phyloP scores from a whole-genome alignment of 1,139 yeast genomes.

The Sugiyamaella pinicola region DNA sequence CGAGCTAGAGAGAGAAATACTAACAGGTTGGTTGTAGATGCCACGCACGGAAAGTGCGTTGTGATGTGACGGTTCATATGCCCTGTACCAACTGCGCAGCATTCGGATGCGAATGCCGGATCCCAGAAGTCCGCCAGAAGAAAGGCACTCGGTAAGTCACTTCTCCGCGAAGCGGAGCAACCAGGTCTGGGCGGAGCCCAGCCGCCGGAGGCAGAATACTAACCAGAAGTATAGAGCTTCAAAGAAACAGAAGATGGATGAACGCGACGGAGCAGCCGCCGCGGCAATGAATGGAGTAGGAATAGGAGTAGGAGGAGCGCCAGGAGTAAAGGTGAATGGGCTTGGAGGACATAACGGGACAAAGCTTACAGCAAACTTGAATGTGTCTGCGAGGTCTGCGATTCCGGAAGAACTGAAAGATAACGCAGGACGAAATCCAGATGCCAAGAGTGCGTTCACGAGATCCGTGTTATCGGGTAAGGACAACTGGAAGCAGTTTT shows the following conservation, averaged over 20 bases:
- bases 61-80: slow-evolving; percentile 67
- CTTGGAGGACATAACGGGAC: not conserved
- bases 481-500: slow-evolving; percentile 26
- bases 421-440: slow-evolving; percentile 3
- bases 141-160: slow-evolving; percentile 33
- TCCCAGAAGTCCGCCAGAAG: slow-evolving; percentile 57
- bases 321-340: not conserved
- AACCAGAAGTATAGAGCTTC: slow-evolving; percentile 3
- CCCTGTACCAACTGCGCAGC: slow-evolving; percentile 80
- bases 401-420: slow-evolving; percentile 18
- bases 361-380: slow-evolving; percentile 11
- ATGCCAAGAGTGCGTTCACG: slow-evolving; percentile 7
- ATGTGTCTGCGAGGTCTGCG: slow-evolving; percentile 22
- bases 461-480: slow-evolving; percentile 6
- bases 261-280: slow-evolving; percentile 2
- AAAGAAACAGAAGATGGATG: slow-evolving; percentile 9
- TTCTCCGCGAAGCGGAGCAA: slow-evolving; percentile 1
- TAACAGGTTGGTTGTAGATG: slow-evolving; percentile 46
- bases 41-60: slow-evolving; percentile 71
- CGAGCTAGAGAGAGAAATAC: not conserved
- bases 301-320: not conserved
- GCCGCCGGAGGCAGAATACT: slow-evolving; percentile 15
- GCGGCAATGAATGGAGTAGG: not conserved
- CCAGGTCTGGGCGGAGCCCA: too few relatives aligned
- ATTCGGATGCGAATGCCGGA: slow-evolving; percentile 70